Percentiles rank a stretch among this genome's conserved stretches.
These are phyloP conservation scores for Leucosporidium yakuticum DNA, from an alignment of 768 basidiomycete species.

Conservation along the genomic window DNA sequence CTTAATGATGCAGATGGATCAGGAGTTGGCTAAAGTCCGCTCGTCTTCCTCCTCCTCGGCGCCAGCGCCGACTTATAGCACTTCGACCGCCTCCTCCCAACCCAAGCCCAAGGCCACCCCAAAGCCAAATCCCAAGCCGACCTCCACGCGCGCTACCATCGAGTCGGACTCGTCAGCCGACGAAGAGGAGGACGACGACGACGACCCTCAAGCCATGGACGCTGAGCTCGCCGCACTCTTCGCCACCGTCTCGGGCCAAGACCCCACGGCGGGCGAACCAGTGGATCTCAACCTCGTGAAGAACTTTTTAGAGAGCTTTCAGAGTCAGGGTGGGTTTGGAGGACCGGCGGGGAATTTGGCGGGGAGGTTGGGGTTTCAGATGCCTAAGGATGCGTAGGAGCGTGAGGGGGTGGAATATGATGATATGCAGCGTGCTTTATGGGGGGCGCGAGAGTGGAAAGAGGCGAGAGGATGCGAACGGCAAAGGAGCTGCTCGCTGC, in stretches of 20 bases:
- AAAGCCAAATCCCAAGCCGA: not conserved
- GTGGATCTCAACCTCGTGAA: constrained; percentile 89
- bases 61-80: constrained; percentile 21
- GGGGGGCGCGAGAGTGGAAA: too few relatives aligned
- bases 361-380: constrained; percentile 67
- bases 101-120: not conserved
- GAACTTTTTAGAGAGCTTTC: constrained; percentile 94
- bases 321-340: constrained; percentile 76
- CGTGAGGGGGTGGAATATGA: not conserved
- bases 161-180: constrained; percentile 37
- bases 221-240: constrained; percentile 52
- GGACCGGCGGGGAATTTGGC: constrained; percentile 89
- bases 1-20: constrained; percentile 94
- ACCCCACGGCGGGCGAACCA: constrained; percentile 46
- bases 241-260: constrained; percentile 47
- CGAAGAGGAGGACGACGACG: constrained; percentile 49
- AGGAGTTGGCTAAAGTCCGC: constrained; percentile 54
- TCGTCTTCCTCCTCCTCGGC: not conserved
- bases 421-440: too few relatives aligned
- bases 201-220: constrained; percentile 69
- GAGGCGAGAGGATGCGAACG: too few relatives aligned
- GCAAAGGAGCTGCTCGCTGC: too few relatives aligned
- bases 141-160: constrained; percentile 4
- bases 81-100: constrained; percentile 5
- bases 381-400: constrained; percentile 61